Evolutionary conservation across 257 asterid genomes (phyloP).

Genomic region (Nicotiana obtusifolia): DNA sequence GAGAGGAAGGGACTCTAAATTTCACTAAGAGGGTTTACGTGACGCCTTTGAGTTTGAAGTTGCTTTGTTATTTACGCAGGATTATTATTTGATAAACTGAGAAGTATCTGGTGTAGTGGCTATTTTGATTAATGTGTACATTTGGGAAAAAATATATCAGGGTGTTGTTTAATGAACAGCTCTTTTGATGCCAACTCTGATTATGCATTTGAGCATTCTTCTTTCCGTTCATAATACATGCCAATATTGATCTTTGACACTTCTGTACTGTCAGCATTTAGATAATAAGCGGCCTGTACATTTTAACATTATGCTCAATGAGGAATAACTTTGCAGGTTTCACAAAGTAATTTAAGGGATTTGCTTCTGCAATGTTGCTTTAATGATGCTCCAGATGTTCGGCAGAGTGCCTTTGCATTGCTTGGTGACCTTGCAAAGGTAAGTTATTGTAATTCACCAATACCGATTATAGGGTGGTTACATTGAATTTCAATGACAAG

Average conservation of each 20-base stretch:
- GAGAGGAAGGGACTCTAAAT: background rate
- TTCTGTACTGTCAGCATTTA: background rate
- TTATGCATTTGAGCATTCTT: background rate
- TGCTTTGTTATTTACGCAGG: background rate
- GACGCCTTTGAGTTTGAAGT: background rate
- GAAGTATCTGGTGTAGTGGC: background rate
- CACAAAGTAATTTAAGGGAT: constrained; percentile 85
- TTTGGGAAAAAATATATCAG: too few relatives aligned
- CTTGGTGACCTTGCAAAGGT: constrained; percentile 98
- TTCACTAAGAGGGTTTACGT: background rate
- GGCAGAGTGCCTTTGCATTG: constrained; percentile 98
- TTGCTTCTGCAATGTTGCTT: constrained; percentile 91
- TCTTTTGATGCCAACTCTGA: background rate
- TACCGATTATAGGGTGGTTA: too few relatives aligned
- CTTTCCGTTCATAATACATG: background rate
- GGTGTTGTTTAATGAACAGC: background rate
- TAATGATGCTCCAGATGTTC: constrained; percentile 87
- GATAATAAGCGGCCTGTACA: background rate
- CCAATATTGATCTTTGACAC: background rate
- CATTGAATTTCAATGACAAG: too few relatives aligned
- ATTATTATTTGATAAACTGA: background rate
- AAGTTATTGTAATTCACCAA: constrained; percentile 16
- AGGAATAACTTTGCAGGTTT: constrained; percentile 38
- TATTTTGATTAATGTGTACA: background rate
- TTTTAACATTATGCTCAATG: background rate